A percentile compares a stretch with the other conserved stretches of the same genome.
Conservation (phyloP, 495 filamentous ascomycete genomes). For the Neurospora hispaniola region DNA sequence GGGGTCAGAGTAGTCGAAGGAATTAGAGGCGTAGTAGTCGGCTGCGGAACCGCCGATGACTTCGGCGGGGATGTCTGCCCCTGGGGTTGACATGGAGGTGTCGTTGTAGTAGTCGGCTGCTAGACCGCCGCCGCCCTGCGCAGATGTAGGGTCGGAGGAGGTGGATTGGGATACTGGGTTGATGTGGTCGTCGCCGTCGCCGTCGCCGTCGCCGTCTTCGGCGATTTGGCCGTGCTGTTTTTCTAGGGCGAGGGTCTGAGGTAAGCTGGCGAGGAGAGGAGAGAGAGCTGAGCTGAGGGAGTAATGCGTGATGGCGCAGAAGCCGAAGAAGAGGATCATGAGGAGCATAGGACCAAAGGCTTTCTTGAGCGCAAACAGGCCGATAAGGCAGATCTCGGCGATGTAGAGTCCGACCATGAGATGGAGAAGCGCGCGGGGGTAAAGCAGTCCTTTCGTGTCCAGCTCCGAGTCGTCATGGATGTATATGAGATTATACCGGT, state of each 20-base stretch:
- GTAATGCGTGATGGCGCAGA: slow-evolving; percentile 67
- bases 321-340: slow-evolving; percentile 61
- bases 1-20: slow-evolving; percentile 11
- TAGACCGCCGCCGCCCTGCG: slow-evolving; percentile 6
- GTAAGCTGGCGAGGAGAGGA: slow-evolving; percentile 64
- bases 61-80: neutral
- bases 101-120: slow-evolving; percentile 34
- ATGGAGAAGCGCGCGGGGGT: slow-evolving; percentile 70
- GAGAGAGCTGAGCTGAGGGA: slow-evolving; percentile 65
- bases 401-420: slow-evolving; percentile 76
- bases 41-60: slow-evolving; percentile 16
- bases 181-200: slow-evolving; percentile 19
- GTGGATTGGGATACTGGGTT: neutral
- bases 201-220: slow-evolving; percentile 15
- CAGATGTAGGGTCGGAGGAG: slow-evolving; percentile 3
- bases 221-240: slow-evolving; percentile 42
- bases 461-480: slow-evolving; percentile 57
- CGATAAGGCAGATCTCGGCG: slow-evolving; percentile 66
- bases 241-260: slow-evolving; percentile 38
- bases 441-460: slow-evolving; percentile 76
- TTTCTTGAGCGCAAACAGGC: slow-evolving; percentile 61
- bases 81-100: slow-evolving; percentile 8
- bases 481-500: slow-evolving; percentile 79
- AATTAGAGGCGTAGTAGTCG: slow-evolving; percentile 29
- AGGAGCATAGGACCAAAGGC: slow-evolving; percentile 64